phyloP scores from a whole-genome alignment of 2,329 filamentous ascomycete species.

The Xylariaceae sp. region DNA sequence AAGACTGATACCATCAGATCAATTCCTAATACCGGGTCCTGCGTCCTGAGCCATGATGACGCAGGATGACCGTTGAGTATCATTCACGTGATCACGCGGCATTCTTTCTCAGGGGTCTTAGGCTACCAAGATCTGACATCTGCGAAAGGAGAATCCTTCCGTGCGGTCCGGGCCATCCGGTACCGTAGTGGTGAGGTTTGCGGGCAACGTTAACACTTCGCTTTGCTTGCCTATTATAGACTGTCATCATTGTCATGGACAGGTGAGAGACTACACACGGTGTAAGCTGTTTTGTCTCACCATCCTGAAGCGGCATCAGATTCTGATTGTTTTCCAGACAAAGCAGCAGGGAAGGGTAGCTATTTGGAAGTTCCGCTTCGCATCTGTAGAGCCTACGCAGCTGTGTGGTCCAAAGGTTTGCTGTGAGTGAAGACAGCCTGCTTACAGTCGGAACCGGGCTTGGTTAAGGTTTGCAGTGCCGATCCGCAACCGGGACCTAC shows the following conservation, averaged over 20 bases:
- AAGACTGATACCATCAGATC: conserved; percentile 19
- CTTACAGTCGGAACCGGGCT: conserved; percentile 1
- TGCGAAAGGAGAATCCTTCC: conserved; percentile 9
- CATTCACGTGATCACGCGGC: conserved; percentile 8
- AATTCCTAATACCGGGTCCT: not conserved
- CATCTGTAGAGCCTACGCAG: not conserved
- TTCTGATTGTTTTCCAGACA: not conserved
- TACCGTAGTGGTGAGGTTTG: conserved; percentile 12
- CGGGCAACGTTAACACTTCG: not conserved
- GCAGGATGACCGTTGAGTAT: conserved; percentile 7
- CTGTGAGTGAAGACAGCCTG: not conserved
- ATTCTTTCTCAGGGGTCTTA: not conserved
- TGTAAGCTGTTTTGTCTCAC: conserved; percentile 23
- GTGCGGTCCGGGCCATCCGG: conserved; percentile 22
- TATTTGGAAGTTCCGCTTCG: not conserved
- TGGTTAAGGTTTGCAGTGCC: conserved; percentile 16
- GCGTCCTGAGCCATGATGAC: not conserved
- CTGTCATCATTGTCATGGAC: not conserved
- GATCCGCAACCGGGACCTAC: conserved; percentile 27
- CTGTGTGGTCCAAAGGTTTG: not conserved
- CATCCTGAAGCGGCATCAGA: not conserved
- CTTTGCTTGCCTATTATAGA: conserved; percentile 9
- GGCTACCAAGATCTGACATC: not conserved
- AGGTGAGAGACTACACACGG: conserved; percentile 9
- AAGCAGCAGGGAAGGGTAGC: not conserved